Evolutionary conservation across 2,329 filamentous ascomycete species (phyloP).

Genomic region (Ploettnerulaceae sp.): DNA sequence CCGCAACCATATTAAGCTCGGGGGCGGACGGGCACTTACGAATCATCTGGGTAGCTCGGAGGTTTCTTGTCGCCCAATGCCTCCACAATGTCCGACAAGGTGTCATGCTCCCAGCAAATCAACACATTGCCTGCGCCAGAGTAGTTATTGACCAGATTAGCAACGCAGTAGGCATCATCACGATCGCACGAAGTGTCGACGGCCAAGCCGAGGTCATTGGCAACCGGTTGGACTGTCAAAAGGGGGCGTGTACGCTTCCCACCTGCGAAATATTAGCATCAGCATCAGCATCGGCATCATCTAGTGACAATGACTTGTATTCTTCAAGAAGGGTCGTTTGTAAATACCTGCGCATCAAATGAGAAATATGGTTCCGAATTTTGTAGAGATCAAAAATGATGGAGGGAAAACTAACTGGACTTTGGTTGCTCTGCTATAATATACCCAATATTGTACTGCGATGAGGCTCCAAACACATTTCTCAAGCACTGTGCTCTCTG

Average conservation of each 20-base stretch:
- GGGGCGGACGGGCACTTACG: slow-evolving; percentile 31
- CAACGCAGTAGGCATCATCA: slow-evolving; percentile 51
- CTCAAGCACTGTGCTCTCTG: slow-evolving; percentile 56
- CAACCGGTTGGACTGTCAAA: slow-evolving; percentile 52
- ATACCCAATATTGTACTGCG: slow-evolving; percentile 50
- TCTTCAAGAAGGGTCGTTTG: too few species aligned
- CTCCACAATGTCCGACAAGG: slow-evolving; percentile 47
- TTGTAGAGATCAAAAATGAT: too few species aligned
- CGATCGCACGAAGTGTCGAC: slow-evolving; percentile 53
- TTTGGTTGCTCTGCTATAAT: slow-evolving; percentile 55
- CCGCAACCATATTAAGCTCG: neutral
- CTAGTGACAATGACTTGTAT: too few species aligned
- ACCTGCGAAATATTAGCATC: slow-evolving; percentile 32
- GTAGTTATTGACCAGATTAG: slow-evolving; percentile 44
- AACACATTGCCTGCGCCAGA: slow-evolving; percentile 48
- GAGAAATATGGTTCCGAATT: too few species aligned
- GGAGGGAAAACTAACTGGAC: slow-evolving; percentile 38
- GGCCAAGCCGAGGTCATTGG: slow-evolving; percentile 48
- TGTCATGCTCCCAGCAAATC: slow-evolving; percentile 56
- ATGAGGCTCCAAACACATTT: slow-evolving; percentile 48
- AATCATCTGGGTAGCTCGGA: slow-evolving; percentile 45
- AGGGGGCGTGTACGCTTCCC: slow-evolving; percentile 49
- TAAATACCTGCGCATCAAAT: too few species aligned
- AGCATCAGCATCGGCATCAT: neutral
- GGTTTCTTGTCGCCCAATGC: slow-evolving; percentile 47